Evolutionary conservation across 208 protist genomes (phyloP).

Genomic region (Trypanosoma melophagium): DNA sequence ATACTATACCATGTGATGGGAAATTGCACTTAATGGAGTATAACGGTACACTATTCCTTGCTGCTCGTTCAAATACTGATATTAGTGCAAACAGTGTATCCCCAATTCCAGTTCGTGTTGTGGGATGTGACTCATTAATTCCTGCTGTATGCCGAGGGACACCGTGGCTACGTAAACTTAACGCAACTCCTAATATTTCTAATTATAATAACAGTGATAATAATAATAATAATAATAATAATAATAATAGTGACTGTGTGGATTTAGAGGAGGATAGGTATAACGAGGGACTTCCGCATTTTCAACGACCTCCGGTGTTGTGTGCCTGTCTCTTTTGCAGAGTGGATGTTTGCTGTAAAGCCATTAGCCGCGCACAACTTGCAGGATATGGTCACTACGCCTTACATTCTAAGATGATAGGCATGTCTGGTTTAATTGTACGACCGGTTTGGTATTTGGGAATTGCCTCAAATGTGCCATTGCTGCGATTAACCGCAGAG

Average conservation of each 20-base stretch:
- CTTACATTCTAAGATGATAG: constrained; percentile 39
- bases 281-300: constrained; percentile 39
- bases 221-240: not conserved
- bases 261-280: constrained; percentile 43
- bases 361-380: constrained; percentile 42
- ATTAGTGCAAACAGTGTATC: constrained; percentile 44
- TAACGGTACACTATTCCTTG: constrained; percentile 60
- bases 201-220: too few species aligned
- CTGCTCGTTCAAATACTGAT: constrained; percentile 18
- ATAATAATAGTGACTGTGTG: not conserved
- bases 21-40: constrained; percentile 65
- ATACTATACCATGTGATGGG: constrained; percentile 30
- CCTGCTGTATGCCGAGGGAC: constrained; percentile 49
- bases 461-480: constrained; percentile 43
- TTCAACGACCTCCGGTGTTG: constrained; percentile 43
- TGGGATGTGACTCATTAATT: constrained; percentile 41
- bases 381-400: constrained; percentile 43
- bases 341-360: constrained; percentile 45
- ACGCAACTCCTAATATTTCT: constrained; percentile 41
- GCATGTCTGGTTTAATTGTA: constrained; percentile 42
- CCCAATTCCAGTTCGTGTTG: constrained; percentile 49
- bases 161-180: constrained; percentile 51
- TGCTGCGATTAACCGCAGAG: constrained; percentile 49
- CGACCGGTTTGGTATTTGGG: constrained; percentile 43
- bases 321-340: constrained; percentile 40